phyloP scores from a whole-genome alignment of 2,329 filamentous ascomycete genomes.

The Aspergillus intermedius region DNA sequence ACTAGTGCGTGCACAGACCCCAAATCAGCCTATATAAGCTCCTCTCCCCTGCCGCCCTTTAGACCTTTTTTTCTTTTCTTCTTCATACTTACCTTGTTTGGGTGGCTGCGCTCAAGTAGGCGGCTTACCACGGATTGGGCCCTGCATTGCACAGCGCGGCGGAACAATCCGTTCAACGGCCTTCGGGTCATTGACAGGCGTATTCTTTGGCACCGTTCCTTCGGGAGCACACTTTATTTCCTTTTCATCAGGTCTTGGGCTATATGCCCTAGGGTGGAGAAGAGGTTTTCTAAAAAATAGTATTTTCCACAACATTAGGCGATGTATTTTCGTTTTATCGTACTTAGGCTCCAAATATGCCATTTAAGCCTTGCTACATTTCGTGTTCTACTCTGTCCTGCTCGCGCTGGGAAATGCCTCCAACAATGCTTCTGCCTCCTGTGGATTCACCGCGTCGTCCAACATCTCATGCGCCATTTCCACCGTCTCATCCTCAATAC shows the following conservation, averaged over 20 bases:
- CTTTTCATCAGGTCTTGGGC: conserved; percentile 39
- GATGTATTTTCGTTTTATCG: too few relatives aligned
- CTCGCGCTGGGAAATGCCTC: conserved; percentile 39
- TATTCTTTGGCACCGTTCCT: conserved; percentile 45
- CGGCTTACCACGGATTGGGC: conserved; percentile 41
- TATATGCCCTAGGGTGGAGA: conserved; percentile 30
- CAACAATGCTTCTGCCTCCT: conserved; percentile 61
- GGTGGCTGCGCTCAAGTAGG: conserved; percentile 43
- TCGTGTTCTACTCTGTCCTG: conserved; percentile 16
- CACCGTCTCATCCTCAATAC: conserved; percentile 69
- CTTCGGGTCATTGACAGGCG: conserved; percentile 44
- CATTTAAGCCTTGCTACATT: not conserved
- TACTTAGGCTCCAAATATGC: too few relatives aligned
- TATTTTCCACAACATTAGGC: too few relatives aligned
- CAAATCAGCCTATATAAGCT: conserved; percentile 25
- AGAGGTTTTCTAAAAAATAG: conserved; percentile 11
- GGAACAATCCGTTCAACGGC: conserved; percentile 45
- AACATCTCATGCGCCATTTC: conserved; percentile 77
- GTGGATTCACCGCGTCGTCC: conserved; percentile 72
- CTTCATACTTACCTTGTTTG: conserved; percentile 50
- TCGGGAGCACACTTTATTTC: conserved; percentile 12
- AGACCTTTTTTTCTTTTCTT: conserved; percentile 30
- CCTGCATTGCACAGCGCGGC: conserved; percentile 55
- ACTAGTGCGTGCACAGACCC: conserved; percentile 15
- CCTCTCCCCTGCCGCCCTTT: conserved; percentile 13